Evolutionary conservation across 805 yeast species (phyloP).

Genomic region (Lipomyces lipofer): DNA sequence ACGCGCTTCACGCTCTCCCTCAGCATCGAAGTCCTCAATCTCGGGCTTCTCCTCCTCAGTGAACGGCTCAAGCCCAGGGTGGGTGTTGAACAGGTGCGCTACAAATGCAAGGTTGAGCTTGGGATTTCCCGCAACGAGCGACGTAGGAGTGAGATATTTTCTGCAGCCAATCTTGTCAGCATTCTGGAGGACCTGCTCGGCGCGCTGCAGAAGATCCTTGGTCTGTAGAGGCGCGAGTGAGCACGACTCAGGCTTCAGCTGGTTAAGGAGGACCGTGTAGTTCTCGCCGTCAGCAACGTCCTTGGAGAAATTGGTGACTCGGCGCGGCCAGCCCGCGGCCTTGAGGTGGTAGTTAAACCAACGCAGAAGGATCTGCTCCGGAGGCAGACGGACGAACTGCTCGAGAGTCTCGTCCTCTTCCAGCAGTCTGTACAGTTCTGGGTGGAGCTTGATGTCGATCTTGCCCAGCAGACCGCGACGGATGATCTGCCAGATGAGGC

Average conservation of each 20-base stretch:
- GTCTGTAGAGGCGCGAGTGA: slow-evolving; percentile 82
- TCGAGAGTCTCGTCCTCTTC: slow-evolving; percentile 97
- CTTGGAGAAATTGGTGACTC: slow-evolving; percentile 79
- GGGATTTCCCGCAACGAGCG: slow-evolving; percentile 94
- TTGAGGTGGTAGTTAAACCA: slow-evolving; percentile 97
- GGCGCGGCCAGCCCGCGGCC: slow-evolving; percentile 85
- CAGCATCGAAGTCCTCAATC: slow-evolving; percentile 97
- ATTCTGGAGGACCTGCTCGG: slow-evolving; percentile 79
- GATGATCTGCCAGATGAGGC: slow-evolving; percentile 97
- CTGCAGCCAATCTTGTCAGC: slow-evolving; percentile 92
- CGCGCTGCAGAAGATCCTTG: slow-evolving; percentile 70
- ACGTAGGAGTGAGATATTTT: slow-evolving; percentile 89
- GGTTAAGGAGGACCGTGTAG: slow-evolving; percentile 85
- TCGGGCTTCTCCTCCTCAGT: slow-evolving; percentile 90
- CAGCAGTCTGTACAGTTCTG: slow-evolving; percentile 89
- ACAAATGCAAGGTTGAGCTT: slow-evolving; percentile 95
- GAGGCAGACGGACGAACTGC: slow-evolving; percentile 93
- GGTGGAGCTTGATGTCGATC: slow-evolving; percentile 94
- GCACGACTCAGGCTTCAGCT: slow-evolving; percentile 80
- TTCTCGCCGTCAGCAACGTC: slow-evolving; percentile 95
- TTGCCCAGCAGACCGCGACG: slow-evolving; percentile 93
- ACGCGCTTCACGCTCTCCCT: slow-evolving; percentile 98
- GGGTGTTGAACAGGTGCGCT: slow-evolving; percentile 93
- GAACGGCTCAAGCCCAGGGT: slow-evolving; percentile 94
- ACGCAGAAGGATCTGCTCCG: slow-evolving; percentile 92